phyloP scores from a whole-genome alignment of 306 rosid genomes.

The Medicago lupulina region DNA sequence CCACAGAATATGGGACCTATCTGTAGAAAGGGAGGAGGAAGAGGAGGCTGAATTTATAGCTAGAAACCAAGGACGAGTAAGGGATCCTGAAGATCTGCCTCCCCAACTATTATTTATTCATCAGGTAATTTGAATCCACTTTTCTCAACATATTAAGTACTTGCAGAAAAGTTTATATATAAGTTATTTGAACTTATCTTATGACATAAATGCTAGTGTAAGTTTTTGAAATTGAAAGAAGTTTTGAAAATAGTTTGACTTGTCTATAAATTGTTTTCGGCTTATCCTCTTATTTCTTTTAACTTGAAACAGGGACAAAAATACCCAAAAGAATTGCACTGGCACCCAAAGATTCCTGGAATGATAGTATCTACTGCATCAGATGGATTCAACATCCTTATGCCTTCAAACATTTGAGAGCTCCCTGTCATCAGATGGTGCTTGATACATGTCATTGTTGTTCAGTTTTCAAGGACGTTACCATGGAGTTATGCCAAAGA shows the following conservation, averaged over 20 bases:
- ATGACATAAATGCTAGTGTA: background rate
- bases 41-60: slow-evolving; percentile 94
- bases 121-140: slow-evolving; percentile 58
- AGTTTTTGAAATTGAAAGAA: background rate
- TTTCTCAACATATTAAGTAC: background rate
- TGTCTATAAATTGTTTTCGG: background rate
- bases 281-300: background rate
- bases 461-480: too few species aligned
- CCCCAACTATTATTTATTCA: slow-evolving; percentile 97
- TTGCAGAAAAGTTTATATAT: background rate
- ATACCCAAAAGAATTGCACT: slow-evolving; percentile 89
- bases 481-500: background rate
- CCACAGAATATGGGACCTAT: slow-evolving; percentile 94
- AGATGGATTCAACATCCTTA: slow-evolving; percentile 88
- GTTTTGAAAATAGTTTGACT: background rate
- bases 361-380: slow-evolving; percentile 92
- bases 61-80: slow-evolving; percentile 74
- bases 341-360: slow-evolving; percentile 96
- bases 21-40: slow-evolving; percentile 90
- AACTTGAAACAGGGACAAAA: slow-evolving; percentile 78
- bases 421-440: slow-evolving; percentile 53
- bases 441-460: too few species aligned
- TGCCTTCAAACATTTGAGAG: slow-evolving; percentile 92
- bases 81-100: slow-evolving; percentile 88
- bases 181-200: background rate